These are phyloP conservation scores for Oxyria digyna DNA, from an alignment of 148 eudicot species.

Conservation along the genomic window DNA sequence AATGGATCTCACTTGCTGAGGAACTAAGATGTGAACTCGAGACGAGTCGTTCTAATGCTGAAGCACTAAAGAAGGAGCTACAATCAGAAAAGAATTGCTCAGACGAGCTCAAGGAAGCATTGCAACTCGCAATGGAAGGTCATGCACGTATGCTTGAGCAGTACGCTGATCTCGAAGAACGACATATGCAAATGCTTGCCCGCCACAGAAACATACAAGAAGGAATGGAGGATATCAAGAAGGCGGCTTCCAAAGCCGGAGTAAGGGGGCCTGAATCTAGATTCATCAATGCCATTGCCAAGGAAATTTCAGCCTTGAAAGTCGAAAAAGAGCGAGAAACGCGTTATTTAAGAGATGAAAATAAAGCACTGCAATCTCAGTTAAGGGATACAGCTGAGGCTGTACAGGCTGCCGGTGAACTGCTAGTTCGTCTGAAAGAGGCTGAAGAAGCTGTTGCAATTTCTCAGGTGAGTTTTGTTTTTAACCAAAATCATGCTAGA, in stretches of 20 bases:
- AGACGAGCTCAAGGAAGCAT: conserved; percentile 85
- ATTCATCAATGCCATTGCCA: conserved; percentile 84
- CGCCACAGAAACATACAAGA: conserved; percentile 70
- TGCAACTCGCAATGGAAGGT: conserved; percentile 91
- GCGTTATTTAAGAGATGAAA: conserved; percentile 71
- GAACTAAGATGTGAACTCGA: conserved; percentile 70
- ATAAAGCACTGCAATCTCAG: conserved; percentile 72
- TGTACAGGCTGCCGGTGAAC: conserved; percentile 95
- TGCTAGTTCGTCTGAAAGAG: conserved; percentile 90
- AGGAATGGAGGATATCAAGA: conserved; percentile 87
- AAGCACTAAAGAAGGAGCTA: conserved; percentile 53
- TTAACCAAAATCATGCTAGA: not conserved
- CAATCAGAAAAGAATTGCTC: conserved; percentile 71
- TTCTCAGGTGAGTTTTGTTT: conserved; percentile 51
- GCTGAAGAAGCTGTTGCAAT: conserved; percentile 84
- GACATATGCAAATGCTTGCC: conserved; percentile 70
- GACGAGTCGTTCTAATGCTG: conserved; percentile 35
- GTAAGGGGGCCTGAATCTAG: conserved; percentile 78
- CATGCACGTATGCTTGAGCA: conserved; percentile 98
- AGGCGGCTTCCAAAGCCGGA: conserved; percentile 82
- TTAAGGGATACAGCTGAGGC: conserved; percentile 94
- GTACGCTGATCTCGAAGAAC: conserved; percentile 86
- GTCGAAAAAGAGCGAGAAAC: conserved; percentile 85
- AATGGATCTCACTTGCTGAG: conserved; percentile 83
- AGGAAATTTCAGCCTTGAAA: conserved; percentile 72